These are phyloP conservation scores for Herpetospermum pedunculosum DNA, from an alignment of 306 rosid species.

Conservation along the genomic window DNA sequence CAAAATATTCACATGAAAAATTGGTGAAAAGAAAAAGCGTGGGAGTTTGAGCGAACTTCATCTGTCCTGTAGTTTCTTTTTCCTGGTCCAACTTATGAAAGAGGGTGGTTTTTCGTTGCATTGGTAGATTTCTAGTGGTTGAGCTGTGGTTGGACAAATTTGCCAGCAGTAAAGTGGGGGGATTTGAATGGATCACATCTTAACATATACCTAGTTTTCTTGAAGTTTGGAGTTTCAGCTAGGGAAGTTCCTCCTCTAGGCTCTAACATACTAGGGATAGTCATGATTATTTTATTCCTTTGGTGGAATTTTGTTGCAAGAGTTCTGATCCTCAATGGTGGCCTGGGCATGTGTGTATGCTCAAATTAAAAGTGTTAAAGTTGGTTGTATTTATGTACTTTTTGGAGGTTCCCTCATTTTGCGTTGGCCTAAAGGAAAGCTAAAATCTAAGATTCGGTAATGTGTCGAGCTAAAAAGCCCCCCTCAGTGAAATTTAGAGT, in stretches of 20 bases:
- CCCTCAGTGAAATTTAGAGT: not conserved
- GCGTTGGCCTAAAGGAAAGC: not conserved
- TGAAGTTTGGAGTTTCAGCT: not conserved
- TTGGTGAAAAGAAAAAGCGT: not conserved
- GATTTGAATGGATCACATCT: not conserved
- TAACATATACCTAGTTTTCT: not conserved
- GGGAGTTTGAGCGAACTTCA: not conserved
- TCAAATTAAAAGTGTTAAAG: not conserved
- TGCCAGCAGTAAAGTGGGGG: not conserved
- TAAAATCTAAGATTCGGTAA: not conserved
- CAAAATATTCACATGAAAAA: not conserved
- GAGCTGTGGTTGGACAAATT: not conserved
- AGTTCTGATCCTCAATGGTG: not conserved
- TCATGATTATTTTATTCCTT: not conserved
- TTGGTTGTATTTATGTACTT: not conserved
- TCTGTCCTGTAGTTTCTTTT: not conserved
- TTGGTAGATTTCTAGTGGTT: not conserved
- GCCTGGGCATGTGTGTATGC: not conserved
- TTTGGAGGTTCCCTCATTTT: not conserved
- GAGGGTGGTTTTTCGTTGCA: not conserved
- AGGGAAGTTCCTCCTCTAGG: not conserved
- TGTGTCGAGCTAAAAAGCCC: not conserved
- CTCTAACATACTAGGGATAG: not conserved
- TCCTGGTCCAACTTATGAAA: not conserved
- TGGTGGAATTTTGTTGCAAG: not conserved